Conservation (phyloP, 2,329 filamentous ascomycete genomes). For the Talaromyces sp. region DNA sequence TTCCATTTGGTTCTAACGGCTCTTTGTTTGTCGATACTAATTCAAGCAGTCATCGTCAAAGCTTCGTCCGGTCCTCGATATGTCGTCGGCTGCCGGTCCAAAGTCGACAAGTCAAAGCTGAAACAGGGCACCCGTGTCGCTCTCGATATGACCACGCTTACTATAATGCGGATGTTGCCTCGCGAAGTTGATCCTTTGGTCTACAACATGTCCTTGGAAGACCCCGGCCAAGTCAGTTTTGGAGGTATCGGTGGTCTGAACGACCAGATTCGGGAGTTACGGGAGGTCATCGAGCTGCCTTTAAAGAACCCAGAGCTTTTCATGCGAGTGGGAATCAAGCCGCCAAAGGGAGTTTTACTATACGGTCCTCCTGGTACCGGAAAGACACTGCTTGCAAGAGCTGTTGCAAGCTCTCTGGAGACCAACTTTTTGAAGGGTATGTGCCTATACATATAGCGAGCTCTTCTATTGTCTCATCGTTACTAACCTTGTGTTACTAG, state of each 20-base stretch:
- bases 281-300: slow-evolving; percentile 96
- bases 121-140: slow-evolving; percentile 98
- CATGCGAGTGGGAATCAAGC: slow-evolving; percentile 94
- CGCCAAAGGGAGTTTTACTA: slow-evolving; percentile 91
- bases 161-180: slow-evolving; percentile 99
- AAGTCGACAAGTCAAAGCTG: slow-evolving; percentile 94
- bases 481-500: slow-evolving; percentile 42
- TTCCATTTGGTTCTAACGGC: not conserved
- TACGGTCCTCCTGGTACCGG: slow-evolving; percentile 96
- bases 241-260: slow-evolving; percentile 96
- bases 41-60: slow-evolving; percentile 81
- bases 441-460: slow-evolving; percentile 13
- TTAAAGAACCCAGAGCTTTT: slow-evolving; percentile 99
- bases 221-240: slow-evolving; percentile 96
- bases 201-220: slow-evolving; percentile 99
- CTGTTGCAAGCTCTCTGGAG: slow-evolving; percentile 91
- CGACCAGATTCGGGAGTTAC: slow-evolving; percentile 93
- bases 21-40: slow-evolving; percentile 6
- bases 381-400: slow-evolving; percentile 90
- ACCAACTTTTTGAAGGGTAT: slow-evolving; percentile 97
- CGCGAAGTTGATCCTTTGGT: slow-evolving; percentile 97
- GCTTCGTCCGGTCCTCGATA: slow-evolving; percentile 96
- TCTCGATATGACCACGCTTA: slow-evolving; percentile 98
- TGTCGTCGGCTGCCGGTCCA: slow-evolving; percentile 95
- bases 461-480: not conserved